Conservation (phyloP, 164 flowering plant genomes). For the Aristolochia fimbriata region DNA sequence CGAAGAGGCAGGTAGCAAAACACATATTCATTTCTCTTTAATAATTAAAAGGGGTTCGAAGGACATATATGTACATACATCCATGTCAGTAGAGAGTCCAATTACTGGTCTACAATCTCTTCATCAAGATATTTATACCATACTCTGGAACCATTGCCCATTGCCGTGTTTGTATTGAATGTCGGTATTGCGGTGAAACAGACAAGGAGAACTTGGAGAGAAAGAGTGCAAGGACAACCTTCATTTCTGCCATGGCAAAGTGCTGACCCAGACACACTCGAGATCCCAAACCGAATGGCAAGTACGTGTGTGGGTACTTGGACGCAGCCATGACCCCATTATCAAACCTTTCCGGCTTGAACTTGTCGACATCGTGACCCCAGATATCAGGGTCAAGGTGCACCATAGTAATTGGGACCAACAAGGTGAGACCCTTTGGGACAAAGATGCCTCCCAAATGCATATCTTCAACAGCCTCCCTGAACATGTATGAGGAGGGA, state of each 20-base stretch:
- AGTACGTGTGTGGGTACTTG: conserved; percentile 5
- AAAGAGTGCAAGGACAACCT: conserved; percentile 1
- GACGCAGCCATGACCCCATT: conserved; percentile 6
- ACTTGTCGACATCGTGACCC: conserved; percentile 12
- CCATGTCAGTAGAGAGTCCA: no score
- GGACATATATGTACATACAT: no score
- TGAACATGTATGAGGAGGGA: no score
- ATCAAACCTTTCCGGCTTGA: conserved; percentile 10
- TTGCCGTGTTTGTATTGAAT: conserved; percentile 2
- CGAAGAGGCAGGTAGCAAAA: no score
- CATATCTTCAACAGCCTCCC: no score
- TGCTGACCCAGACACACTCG: conserved; percentile 1
- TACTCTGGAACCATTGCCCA: conserved; percentile 8
- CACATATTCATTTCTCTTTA: no score
- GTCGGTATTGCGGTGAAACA: conserved; percentile 13
- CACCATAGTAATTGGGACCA: not conserved
- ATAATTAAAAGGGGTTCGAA: no score
- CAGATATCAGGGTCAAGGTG: conserved; percentile 7
- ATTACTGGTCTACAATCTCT: not conserved
- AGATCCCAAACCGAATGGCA: conserved; percentile 7
- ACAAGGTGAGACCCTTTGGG: conserved; percentile 1
- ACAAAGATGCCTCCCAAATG: no score
- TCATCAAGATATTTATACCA: conserved; percentile 9
- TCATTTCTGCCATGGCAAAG: conserved; percentile 3
- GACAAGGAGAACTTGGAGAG: conserved; percentile 7